A percentile compares a stretch with the other conserved stretches of the same genome.
These are phyloP conservation scores for Mortierella sp. DNA, from an alignment of 371 early-diverging fungal genomes.

Conservation along the genomic window DNA sequence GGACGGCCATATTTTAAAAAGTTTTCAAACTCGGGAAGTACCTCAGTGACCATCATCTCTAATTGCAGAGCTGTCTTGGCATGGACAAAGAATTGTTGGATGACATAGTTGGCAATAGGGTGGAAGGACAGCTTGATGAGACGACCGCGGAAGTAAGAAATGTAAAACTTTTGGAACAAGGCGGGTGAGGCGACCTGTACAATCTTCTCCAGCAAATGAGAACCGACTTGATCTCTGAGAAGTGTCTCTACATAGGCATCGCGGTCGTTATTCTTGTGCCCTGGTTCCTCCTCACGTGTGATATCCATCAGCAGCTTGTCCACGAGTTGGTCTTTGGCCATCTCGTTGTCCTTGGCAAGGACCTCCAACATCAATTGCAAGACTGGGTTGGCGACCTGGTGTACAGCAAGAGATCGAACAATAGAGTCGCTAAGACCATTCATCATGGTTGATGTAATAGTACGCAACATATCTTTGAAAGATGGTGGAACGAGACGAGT, in stretches of 20 bases:
- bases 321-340: slow-evolving; percentile 67
- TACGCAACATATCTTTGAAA: slow-evolving; percentile 69
- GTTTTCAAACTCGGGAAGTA: slow-evolving; percentile 66
- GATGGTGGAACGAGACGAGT: slow-evolving; percentile 72
- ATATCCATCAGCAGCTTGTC: slow-evolving; percentile 76
- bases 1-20: slow-evolving; percentile 69
- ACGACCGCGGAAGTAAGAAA: slow-evolving; percentile 71
- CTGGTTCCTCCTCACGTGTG: slow-evolving; percentile 61
- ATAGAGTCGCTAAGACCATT: slow-evolving; percentile 66
- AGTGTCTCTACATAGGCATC: slow-evolving; percentile 72
- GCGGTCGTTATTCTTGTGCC: slow-evolving; percentile 57
- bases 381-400: slow-evolving; percentile 83
- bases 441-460: slow-evolving; percentile 69
- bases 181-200: slow-evolving; percentile 68
- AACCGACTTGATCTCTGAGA: slow-evolving; percentile 73
- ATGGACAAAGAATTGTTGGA: slow-evolving; percentile 78
- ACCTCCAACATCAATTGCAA: slow-evolving; percentile 78
- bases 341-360: slow-evolving; percentile 64
- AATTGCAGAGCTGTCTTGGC: slow-evolving; percentile 73
- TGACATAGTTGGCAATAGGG: slow-evolving; percentile 85
- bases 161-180: slow-evolving; percentile 76
- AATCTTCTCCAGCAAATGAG: slow-evolving; percentile 76
- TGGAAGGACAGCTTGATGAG: slow-evolving; percentile 75
- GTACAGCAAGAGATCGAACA: slow-evolving; percentile 70
- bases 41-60: slow-evolving; percentile 69